Base-by-base conservation (phyloP, 495 filamentous ascomycete species). In the Trichoderma asperelloides region DNA sequence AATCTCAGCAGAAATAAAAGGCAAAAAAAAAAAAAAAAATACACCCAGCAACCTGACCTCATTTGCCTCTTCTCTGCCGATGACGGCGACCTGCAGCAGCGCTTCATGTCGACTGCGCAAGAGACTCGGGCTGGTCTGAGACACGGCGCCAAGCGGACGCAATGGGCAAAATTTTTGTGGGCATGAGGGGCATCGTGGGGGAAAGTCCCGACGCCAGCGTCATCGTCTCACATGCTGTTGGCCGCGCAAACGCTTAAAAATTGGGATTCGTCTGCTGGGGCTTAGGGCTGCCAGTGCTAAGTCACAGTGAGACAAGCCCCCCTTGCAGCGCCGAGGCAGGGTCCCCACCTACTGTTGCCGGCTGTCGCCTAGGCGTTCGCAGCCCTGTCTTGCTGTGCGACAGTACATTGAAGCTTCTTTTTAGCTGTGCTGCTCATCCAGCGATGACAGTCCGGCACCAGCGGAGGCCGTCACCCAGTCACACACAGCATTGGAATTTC, bases 211-310 rank as follows among this genome's bases (percentile, higher is more conserved):
- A 60, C 23, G 8, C 55, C 16, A 60, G 55, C 55, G 55, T 60
- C 55, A 60, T 60, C 55, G 55, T 60, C 55, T 60, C 55, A 60
- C 55, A 60, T 60, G 55, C 55, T 60, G 55, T 60, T 60, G 55
- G 55, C 11, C 55, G 55, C 23, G 55, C 55, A 13, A 60, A 60
- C 55, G 55, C 55, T 60, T 60, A 60, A 60, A 55, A 60, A 60
- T 60, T 60, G 55, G 55, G n/a, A 45, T 51, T 30, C 23, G 55
- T 15, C 23, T 25, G 27, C 25, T 30, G 27, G 25, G 27, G 55
- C 55, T 28, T 30, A 60, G 55, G 55, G 55, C 55, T 60, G 55
- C 55, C 23, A 60, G 55, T 60, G 55, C 55, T 60, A 27, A 30
- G 55, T 18, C 25, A 60, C 55, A 60, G 55, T 30, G 55, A 28